Evolutionary conservation across 805 yeast genomes (phyloP).

Genomic region (Wickerhamia fluorescens): DNA sequence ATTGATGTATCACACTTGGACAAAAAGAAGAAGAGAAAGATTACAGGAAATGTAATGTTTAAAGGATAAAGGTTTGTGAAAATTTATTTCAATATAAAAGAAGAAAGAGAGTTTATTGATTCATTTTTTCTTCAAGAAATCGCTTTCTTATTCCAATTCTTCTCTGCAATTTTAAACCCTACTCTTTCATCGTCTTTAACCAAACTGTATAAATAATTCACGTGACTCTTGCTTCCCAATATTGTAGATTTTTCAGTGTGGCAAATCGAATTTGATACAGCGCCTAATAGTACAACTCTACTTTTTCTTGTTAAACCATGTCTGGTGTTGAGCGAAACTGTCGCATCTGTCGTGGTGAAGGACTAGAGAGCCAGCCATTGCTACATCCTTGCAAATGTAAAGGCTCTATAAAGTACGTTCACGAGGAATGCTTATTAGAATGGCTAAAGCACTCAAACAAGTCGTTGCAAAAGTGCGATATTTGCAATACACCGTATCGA

Average conservation of each 20-base stretch:
- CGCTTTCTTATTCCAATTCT: too few relatives aligned
- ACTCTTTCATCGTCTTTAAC: too few relatives aligned
- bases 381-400: conserved; percentile 90
- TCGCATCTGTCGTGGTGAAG: conserved; percentile 92
- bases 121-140: too few relatives aligned
- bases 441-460: conserved; percentile 74
- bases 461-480: conserved; percentile 65
- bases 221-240: too few relatives aligned
- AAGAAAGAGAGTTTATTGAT: too few relatives aligned
- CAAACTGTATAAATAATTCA: too few relatives aligned
- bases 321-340: conserved; percentile 69
- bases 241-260: too few relatives aligned
- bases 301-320: too few relatives aligned
- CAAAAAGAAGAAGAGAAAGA: conserved; percentile 17
- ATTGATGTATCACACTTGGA: conserved; percentile 7
- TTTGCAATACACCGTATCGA: conserved; percentile 71
- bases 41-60: conserved; percentile 5
- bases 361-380: conserved; percentile 68
- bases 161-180: too few relatives aligned
- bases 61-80: conserved; percentile 1
- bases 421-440: conserved; percentile 82
- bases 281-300: too few relatives aligned
- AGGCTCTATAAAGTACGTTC: conserved; percentile 90
- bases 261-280: too few relatives aligned
- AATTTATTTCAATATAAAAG: too few relatives aligned